A percentile compares a stretch with the other conserved stretches of the same genome.
Evolutionary conservation across 2,329 filamentous ascomycete species (phyloP).

Genomic region (Phyllosticta citriasiana): DNA sequence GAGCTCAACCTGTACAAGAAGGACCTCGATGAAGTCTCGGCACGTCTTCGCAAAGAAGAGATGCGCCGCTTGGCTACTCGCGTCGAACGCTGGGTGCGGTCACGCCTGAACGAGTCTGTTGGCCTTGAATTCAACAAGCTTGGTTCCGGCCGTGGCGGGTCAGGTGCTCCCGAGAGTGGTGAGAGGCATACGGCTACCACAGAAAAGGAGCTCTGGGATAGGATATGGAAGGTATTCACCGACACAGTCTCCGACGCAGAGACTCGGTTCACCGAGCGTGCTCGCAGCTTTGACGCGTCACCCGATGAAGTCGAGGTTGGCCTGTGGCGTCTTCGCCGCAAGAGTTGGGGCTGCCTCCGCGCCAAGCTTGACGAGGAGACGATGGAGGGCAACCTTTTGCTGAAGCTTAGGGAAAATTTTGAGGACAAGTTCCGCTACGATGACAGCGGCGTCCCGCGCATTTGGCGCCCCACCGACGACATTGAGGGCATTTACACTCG

Average conservation of each 20-base stretch:
- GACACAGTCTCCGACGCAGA: constrained; percentile 79
- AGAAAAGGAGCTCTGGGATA: constrained; percentile 90
- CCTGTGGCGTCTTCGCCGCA: constrained; percentile 82
- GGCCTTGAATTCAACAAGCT: constrained; percentile 94
- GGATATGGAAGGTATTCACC: constrained; percentile 81
- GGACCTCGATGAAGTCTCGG: constrained; percentile 82
- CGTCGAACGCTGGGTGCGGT: constrained; percentile 88
- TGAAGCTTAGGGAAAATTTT: constrained; percentile 96
- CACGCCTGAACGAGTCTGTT: constrained; percentile 74
- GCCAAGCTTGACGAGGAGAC: constrained; percentile 94
- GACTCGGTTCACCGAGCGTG: constrained; percentile 72
- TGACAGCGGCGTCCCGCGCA: constrained; percentile 83
- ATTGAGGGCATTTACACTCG: constrained; percentile 93
- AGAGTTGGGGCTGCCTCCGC: constrained; percentile 85
- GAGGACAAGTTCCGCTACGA: constrained; percentile 99
- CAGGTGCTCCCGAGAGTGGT: constrained; percentile 67
- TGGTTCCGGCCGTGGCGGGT: constrained; percentile 74
- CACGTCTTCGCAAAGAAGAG: constrained; percentile 80
- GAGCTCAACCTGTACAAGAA: constrained; percentile 75
- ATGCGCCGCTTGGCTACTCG: constrained; percentile 86
- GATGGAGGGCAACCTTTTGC: constrained; percentile 90
- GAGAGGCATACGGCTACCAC: constrained; percentile 51
- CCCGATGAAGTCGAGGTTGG: constrained; percentile 86
- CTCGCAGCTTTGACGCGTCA: constrained; percentile 87
- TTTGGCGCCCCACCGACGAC: constrained; percentile 94